A percentile compares a stretch with the other conserved stretches of the same genome.
phyloP scores from a whole-genome alignment of 352 stramenopile species.

The Phytophthora uliginosa region DNA sequence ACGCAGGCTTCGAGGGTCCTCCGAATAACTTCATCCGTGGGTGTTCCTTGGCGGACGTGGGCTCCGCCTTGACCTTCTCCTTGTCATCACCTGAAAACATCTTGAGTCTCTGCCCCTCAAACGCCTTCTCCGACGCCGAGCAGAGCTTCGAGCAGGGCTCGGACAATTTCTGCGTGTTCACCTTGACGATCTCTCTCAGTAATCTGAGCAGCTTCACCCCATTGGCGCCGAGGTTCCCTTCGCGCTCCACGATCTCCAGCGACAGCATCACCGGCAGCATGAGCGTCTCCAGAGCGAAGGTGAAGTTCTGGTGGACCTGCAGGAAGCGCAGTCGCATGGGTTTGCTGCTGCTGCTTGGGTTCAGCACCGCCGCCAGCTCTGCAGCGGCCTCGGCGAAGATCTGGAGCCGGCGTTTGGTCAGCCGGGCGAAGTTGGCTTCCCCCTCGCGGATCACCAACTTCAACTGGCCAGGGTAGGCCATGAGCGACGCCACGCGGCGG shows the following conservation, averaged over 20 bases:
- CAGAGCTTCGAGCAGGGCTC: slow-evolving; percentile 54
- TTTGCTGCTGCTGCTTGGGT: slow-evolving; percentile 28
- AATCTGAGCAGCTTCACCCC: slow-evolving; percentile 52
- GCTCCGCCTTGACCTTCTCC: slow-evolving; percentile 17
- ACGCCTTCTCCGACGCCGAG: slow-evolving; percentile 52
- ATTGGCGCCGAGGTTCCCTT: slow-evolving; percentile 51
- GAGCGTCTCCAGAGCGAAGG: slow-evolving; percentile 75
- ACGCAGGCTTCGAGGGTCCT: slow-evolving; percentile 19
- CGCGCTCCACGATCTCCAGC: slow-evolving; percentile 63
- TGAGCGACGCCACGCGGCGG: slow-evolving; percentile 62
- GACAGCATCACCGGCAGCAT: slow-evolving; percentile 65
- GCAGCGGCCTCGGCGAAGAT: slow-evolving; percentile 73
- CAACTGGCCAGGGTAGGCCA: slow-evolving; percentile 83
- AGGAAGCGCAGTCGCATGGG: slow-evolving; percentile 59
- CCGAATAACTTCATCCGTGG: slow-evolving; percentile 32
- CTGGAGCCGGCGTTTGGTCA: slow-evolving; percentile 75
- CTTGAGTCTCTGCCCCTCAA: slow-evolving; percentile 58
- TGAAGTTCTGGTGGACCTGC: slow-evolving; percentile 75
- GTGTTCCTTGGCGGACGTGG: slow-evolving; percentile 3
- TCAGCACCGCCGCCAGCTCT: slow-evolving; percentile 59
- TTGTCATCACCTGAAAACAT: slow-evolving; percentile 43
- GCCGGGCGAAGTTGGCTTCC: slow-evolving; percentile 78
- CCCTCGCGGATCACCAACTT: slow-evolving; percentile 83
- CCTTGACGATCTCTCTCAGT: slow-evolving; percentile 49
- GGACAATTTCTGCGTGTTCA: slow-evolving; percentile 46